Evolutionary conservation across 768 basidiomycete genomes (phyloP).

Genomic region (Boletus bicolor): DNA sequence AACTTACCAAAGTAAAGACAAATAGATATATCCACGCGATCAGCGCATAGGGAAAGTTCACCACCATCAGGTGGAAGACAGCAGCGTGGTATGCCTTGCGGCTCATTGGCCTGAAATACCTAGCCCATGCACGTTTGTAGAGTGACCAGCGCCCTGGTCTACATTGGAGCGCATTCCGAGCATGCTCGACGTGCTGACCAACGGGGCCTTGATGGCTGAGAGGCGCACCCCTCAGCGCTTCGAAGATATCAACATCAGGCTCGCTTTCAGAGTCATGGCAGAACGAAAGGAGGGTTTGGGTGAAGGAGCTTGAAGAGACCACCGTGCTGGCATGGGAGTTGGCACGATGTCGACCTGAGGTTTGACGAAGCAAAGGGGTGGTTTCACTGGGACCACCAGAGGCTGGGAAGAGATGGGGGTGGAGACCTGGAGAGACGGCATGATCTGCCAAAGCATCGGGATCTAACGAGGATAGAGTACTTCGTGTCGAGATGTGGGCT

Average conservation of each 20-base stretch:
- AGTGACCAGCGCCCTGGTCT: slow-evolving; percentile 4
- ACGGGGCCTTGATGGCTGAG: slow-evolving; percentile 21
- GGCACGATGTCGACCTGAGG: slow-evolving; percentile 45
- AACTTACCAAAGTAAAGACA: slow-evolving; percentile 71
- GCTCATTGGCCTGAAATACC: slow-evolving; percentile 64
- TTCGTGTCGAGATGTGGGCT: slow-evolving; percentile 27
- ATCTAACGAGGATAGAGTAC: slow-evolving; percentile 33
- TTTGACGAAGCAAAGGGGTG: slow-evolving; percentile 45
- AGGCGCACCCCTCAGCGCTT: slow-evolving; percentile 20
- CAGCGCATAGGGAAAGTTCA: slow-evolving; percentile 80
- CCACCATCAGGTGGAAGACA: slow-evolving; percentile 62
- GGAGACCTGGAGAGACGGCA: slow-evolving; percentile 12
- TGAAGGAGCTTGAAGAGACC: slow-evolving; percentile 47
- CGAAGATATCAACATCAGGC: slow-evolving; percentile 35
- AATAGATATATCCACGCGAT: slow-evolving; percentile 78
- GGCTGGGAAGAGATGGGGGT: slow-evolving; percentile 22
- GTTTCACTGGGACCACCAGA: slow-evolving; percentile 40
- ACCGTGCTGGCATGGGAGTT: slow-evolving; percentile 55
- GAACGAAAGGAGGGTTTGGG: slow-evolving; percentile 68
- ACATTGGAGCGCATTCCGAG: not conserved
- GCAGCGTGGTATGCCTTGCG: slow-evolving; percentile 59
- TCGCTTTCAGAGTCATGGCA: slow-evolving; percentile 53
- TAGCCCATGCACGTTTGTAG: slow-evolving; percentile 37
- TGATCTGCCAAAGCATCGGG: slow-evolving; percentile 36
- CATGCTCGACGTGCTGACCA: slow-evolving; percentile 1